Percentiles rank a stretch among this genome's conserved stretches.
Evolutionary conservation across 2,329 filamentous ascomycete genomes (phyloP).

Genomic region (Phaeoacremonium minimum): DNA sequence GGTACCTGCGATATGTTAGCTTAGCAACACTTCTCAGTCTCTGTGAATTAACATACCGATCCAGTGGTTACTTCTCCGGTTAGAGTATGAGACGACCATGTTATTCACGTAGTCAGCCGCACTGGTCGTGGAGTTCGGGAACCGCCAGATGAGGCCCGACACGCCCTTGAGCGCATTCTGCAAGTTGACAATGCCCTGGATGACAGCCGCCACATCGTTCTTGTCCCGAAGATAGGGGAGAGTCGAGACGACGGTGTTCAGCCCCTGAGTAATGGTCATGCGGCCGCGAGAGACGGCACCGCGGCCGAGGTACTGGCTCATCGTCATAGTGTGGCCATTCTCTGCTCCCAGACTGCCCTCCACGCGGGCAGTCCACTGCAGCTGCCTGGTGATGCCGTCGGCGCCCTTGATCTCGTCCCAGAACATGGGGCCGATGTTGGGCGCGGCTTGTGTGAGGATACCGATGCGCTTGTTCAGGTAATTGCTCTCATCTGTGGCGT

Average conservation of each 20-base stretch:
- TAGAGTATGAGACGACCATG: slow-evolving; percentile 9
- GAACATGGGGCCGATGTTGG: slow-evolving; percentile 58
- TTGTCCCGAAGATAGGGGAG: slow-evolving; percentile 55
- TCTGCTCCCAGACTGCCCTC: slow-evolving; percentile 9
- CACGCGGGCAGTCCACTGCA: slow-evolving; percentile 60
- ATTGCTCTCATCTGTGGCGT: slow-evolving; percentile 30
- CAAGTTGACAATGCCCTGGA: slow-evolving; percentile 58
- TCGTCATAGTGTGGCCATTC: slow-evolving; percentile 37
- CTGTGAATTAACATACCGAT: too few species aligned
- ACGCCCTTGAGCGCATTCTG: slow-evolving; percentile 48
- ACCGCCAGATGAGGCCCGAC: slow-evolving; percentile 48
- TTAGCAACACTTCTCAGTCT: too few species aligned
- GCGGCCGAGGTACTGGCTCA: slow-evolving; percentile 60
- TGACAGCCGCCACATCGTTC: slow-evolving; percentile 59
- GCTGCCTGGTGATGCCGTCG: slow-evolving; percentile 58
- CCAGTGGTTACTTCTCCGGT: slow-evolving; percentile 9
- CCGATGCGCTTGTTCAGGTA: slow-evolving; percentile 49
- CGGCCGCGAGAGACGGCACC: slow-evolving; percentile 58
- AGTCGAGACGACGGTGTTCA: slow-evolving; percentile 55
- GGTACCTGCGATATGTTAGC: slow-evolving; percentile 31
- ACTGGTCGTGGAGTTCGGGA: slow-evolving; percentile 45
- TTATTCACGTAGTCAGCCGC: slow-evolving; percentile 53
- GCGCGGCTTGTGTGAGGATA: slow-evolving; percentile 59
- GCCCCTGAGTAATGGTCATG: slow-evolving; percentile 53
- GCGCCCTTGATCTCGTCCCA: slow-evolving; percentile 54